Evolutionary conservation across 2,329 filamentous ascomycete genomes (phyloP), one percentile per base, ranked within the genome.

Genomic region (Colletotrichum incanum): DNA sequence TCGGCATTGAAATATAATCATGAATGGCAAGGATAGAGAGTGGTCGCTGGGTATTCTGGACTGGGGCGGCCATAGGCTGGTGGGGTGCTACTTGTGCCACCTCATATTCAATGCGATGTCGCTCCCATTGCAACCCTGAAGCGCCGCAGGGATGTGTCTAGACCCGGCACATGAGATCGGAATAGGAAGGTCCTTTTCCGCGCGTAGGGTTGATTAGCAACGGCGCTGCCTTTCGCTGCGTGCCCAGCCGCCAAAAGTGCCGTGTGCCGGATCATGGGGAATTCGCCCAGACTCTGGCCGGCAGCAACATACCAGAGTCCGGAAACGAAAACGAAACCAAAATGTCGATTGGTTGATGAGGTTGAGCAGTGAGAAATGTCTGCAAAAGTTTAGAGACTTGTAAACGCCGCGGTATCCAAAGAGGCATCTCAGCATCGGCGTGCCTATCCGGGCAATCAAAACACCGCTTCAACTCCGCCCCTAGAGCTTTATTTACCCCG

Each of bases 231-330:
- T 12, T 20, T 52, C 31, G 34, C 20, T 34, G 26, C n/a, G 43
- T 58, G 65, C 69, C 68, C 58, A 68, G 69, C 45, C 50, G 49
- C 50, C 50, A 52, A 47, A 26, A 43, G 26, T 71, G 65, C 69
- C 65, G 69, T 31, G 34, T 62, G 56, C 64, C 68, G 68, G 18
- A 43, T 18, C 20, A n/a, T 26, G 47, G 18, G 26, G 20, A 41
- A 18, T n/a, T 20, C 34, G 6, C 31, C 34, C 47, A 43, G 26
- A 26, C 23, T 9, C 34, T 18, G 2, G 4, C 5, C 52, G 5
- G 20, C 20, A 37, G 20, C 28, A 37, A 23, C 52, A 8, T 37
- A 31, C 5, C 31, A 5, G 23, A n/a, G 8, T n/a, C 9, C 0
- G 11, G 2, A 37, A 16, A 55, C 6, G 52, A 8, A 37, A 16